Evolutionary conservation across 768 basidiomycete genomes (phyloP).

Genomic region (Gymnopilus junonius): DNA sequence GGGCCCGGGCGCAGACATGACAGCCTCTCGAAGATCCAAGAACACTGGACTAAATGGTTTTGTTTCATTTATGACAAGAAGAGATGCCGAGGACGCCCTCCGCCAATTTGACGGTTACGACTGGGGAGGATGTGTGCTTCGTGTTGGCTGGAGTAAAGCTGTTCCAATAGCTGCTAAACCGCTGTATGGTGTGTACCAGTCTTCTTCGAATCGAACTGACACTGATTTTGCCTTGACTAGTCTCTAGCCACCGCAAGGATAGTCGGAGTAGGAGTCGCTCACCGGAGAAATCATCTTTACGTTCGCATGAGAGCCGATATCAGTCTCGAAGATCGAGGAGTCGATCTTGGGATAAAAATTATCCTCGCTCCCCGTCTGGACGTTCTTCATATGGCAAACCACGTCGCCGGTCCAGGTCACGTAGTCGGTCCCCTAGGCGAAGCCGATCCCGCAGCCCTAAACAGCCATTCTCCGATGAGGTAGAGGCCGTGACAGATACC

Average conservation of each 20-base stretch:
- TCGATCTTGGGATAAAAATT: constrained; percentile 47
- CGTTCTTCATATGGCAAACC: constrained; percentile 37
- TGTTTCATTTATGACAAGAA: constrained; percentile 94
- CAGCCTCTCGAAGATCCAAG: constrained; percentile 68
- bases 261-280: constrained; percentile 48
- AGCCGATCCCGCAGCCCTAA: constrained; percentile 57
- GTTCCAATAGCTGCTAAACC: constrained; percentile 82
- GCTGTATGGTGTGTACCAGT: constrained; percentile 67
- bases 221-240: constrained; percentile 11
- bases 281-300: constrained; percentile 40
- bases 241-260: constrained; percentile 15
- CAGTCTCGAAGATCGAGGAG: constrained; percentile 54
- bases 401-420: constrained; percentile 38
- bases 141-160: constrained; percentile 97
- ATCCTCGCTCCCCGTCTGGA: constrained; percentile 47
- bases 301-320: constrained; percentile 42
- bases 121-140: constrained; percentile 88
- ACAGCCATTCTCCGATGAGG: constrained; percentile 53
- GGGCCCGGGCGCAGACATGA: constrained; percentile 80
- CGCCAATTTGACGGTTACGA: constrained; percentile 92
- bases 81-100: constrained; percentile 87
- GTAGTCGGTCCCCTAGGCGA: constrained; percentile 52
- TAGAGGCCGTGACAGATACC: constrained; percentile 74
- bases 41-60: constrained; percentile 89
- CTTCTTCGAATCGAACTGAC: background rate